These are phyloP conservation scores for Chaetoceros muelleri DNA, from an alignment of 108 stramenopile species.

Conservation along the genomic window DNA sequence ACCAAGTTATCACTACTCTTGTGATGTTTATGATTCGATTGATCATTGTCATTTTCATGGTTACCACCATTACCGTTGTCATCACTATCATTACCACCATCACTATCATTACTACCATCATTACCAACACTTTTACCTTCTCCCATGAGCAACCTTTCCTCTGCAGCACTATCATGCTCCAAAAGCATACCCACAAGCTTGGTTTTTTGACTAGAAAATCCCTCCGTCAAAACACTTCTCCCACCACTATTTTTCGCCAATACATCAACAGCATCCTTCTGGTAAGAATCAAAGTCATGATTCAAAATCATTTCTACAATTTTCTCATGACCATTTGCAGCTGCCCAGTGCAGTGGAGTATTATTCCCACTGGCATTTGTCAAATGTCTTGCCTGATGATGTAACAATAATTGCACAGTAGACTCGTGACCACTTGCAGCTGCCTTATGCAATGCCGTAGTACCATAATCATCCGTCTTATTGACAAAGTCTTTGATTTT, in stretches of 20 bases:
- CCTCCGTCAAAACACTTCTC: constrained; percentile 76
- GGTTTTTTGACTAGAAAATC: constrained; percentile 55
- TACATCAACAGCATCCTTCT: constrained; percentile 43
- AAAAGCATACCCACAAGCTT: constrained; percentile 52
- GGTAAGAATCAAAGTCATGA: constrained; percentile 18
- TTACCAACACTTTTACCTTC: constrained; percentile 9
- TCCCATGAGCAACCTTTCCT: constrained; percentile 61
- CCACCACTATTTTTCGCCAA: constrained; percentile 69
- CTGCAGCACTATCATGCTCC: constrained; percentile 79
- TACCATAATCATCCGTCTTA: constrained; percentile 18
- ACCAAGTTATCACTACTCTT: neutral
- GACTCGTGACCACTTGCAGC: constrained; percentile 63
- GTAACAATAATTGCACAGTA: constrained; percentile 37
- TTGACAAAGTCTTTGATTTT: constrained; percentile 13
- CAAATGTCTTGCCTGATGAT: constrained; percentile 13
- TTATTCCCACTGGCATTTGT: constrained; percentile 41
- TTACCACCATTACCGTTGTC: neutral
- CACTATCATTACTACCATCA: constrained; percentile 10
- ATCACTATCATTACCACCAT: constrained; percentile 10
- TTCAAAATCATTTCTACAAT: constrained; percentile 42
- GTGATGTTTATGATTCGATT: neutral
- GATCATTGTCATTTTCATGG: neutral
- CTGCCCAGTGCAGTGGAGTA: constrained; percentile 83
- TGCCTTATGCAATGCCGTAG: constrained; percentile 72
- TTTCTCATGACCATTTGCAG: constrained; percentile 47